Percentiles rank a stretch among this genome's conserved stretches.
These are phyloP conservation scores for Pseudogymnoascus sp. DNA, from an alignment of 2,329 filamentous ascomycete species.

Conservation along the genomic window DNA sequence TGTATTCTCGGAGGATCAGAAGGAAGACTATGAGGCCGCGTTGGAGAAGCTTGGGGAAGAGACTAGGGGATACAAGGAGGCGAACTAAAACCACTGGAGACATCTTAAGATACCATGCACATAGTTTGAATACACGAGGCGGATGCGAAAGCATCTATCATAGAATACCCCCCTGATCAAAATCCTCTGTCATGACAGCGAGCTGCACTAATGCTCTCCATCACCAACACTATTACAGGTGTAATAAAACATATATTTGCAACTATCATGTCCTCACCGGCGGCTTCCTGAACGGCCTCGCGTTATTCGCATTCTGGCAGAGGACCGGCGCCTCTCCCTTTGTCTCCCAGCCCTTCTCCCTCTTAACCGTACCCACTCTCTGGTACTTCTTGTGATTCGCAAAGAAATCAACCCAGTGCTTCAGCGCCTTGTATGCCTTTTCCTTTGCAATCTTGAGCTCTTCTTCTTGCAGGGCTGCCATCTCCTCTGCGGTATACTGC, in stretches of 20 bases:
- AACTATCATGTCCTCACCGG: conserved; percentile 35
- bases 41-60: conserved; percentile 55
- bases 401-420: conserved; percentile 82
- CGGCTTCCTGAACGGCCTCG: conserved; percentile 45
- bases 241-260: neutral
- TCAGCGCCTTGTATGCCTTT: conserved; percentile 58
- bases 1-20: conserved; percentile 32
- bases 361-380: conserved; percentile 66
- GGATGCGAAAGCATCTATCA: neutral
- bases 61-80: conserved; percentile 11
- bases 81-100: neutral
- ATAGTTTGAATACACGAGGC: neutral
- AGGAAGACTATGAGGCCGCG: conserved; percentile 41
- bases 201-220: neutral
- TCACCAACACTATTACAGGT: neutral
- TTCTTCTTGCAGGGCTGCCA: conserved; percentile 45
- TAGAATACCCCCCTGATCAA: neutral
- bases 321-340: conserved; percentile 43
- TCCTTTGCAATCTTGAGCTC: conserved; percentile 58
- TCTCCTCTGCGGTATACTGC: conserved; percentile 46
- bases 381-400: conserved; percentile 71
- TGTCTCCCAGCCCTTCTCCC: conserved; percentile 52
- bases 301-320: conserved; percentile 61
- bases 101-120: conserved; percentile 5
- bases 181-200: neutral